These are phyloP conservation scores for Vickermania ingenoplastis DNA, from an alignment of 208 protist species.

Conservation along the genomic window DNA sequence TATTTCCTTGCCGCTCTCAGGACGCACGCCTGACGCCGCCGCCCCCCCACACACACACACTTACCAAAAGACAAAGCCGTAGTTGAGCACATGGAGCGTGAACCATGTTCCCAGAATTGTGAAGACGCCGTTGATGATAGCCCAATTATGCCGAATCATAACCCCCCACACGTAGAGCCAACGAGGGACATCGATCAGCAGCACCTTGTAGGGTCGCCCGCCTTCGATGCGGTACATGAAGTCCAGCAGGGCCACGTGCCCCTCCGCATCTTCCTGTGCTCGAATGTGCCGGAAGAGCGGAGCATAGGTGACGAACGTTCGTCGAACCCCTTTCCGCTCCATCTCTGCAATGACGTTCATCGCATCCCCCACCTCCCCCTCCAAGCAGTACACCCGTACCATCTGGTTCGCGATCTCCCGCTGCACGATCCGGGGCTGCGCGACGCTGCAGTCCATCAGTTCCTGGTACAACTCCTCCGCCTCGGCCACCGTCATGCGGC, in stretches of 20 bases:
- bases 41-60: too few species aligned
- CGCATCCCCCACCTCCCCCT: constrained; percentile 67
- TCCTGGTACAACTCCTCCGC: constrained; percentile 80
- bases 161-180: constrained; percentile 83
- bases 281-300: constrained; percentile 83
- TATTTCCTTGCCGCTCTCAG: too few species aligned
- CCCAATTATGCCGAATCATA: constrained; percentile 84
- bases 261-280: constrained; percentile 37
- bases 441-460: constrained; percentile 83
- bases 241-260: constrained; percentile 50
- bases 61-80: too few species aligned
- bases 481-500: constrained; percentile 66
- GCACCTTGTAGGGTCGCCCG: constrained; percentile 60
- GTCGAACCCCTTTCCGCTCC: constrained; percentile 56
- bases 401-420: constrained; percentile 86
- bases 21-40: too few species aligned
- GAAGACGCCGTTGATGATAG: constrained; percentile 56
- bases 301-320: constrained; percentile 87
- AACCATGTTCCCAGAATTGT: constrained; percentile 27
- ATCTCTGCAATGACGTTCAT: constrained; percentile 73
- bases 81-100: not conserved
- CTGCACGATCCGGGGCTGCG: constrained; percentile 80
- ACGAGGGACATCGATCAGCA: constrained; percentile 81
- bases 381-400: constrained; percentile 71
- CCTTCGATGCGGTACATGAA: constrained; percentile 78